These are phyloP conservation scores for Blastobotrys parvus DNA, from an alignment of 805 yeast species.

Conservation along the genomic window DNA sequence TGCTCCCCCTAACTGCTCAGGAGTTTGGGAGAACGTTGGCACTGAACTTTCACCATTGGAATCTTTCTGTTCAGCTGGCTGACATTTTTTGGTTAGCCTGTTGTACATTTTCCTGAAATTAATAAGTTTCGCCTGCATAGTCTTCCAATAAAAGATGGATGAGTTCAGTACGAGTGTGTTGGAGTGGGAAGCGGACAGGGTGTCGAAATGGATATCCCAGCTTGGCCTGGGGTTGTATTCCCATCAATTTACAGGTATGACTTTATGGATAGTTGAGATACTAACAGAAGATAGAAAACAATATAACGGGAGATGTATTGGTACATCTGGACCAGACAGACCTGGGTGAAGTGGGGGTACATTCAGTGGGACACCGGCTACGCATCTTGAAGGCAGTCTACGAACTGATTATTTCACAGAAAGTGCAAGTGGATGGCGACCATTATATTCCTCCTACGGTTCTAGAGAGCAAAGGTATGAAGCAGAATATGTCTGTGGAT, in stretches of 20 bases:
- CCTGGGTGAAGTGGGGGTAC: constrained; percentile 63
- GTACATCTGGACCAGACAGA: constrained; percentile 63
- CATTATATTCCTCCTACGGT: constrained; percentile 29
- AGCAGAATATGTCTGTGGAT: constrained; percentile 15
- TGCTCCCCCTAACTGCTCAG: too few relatives aligned
- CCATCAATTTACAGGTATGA: constrained; percentile 25
- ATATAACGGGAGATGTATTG: constrained; percentile 65
- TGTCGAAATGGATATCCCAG: constrained; percentile 16
- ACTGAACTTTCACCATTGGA: too few relatives aligned
- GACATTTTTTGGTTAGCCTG: too few relatives aligned
- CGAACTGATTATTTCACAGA: constrained; percentile 33
- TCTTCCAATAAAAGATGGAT: background rate
- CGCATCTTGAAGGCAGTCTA: constrained; percentile 51
- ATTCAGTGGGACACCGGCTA: constrained; percentile 46
- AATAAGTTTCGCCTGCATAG: too few relatives aligned
- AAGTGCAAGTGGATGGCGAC: constrained; percentile 14
- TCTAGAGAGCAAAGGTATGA: constrained; percentile 19
- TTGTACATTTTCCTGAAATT: too few relatives aligned
- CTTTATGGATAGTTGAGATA: background rate
- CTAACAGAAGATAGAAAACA: constrained; percentile 35
- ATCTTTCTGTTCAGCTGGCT: too few relatives aligned
- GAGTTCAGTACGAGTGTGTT: constrained; percentile 9
- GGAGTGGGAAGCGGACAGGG: constrained; percentile 18
- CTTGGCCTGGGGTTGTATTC: constrained; percentile 19
- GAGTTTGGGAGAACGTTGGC: too few relatives aligned